Evolutionary conservation across 106 monocot species (phyloP).

Genomic region (Allium fistulosum): DNA sequence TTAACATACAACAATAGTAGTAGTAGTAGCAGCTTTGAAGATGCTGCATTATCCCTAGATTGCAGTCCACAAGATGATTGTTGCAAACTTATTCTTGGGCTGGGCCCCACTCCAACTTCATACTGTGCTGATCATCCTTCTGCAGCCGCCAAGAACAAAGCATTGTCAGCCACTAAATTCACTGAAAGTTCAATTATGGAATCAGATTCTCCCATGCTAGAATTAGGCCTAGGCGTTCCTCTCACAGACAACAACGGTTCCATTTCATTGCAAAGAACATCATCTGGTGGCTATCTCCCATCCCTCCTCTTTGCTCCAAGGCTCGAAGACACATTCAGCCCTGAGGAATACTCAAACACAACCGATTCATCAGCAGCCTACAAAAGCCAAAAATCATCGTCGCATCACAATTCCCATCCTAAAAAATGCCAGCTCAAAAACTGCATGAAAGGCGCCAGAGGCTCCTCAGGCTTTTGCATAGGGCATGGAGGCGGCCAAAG

Average conservation of each 20-base stretch:
- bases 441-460: constrained; percentile 45
- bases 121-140: neutral
- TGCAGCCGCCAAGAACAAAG: constrained; percentile 4
- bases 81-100: constrained; percentile 33
- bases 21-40: too few species aligned
- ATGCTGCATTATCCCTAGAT: constrained; percentile 17
- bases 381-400: neutral
- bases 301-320: constrained; percentile 36
- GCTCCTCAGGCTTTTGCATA: constrained; percentile 38
- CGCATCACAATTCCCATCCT: constrained; percentile 15
- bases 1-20: too few species aligned
- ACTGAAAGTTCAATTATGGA: constrained; percentile 11
- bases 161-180: constrained; percentile 1
- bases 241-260: constrained; percentile 31
- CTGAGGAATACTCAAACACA: constrained; percentile 11
- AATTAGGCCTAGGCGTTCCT: constrained; percentile 24
- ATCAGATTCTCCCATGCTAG: constrained; percentile 23
- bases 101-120: constrained; percentile 35
- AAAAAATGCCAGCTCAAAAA: constrained; percentile 37
- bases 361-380: constrained; percentile 19
- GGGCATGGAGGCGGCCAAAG: constrained; percentile 46
- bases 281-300: constrained; percentile 39
- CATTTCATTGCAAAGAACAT: constrained; percentile 24
- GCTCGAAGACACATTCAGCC: neutral
- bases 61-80: constrained; percentile 19